Percentiles rank a stretch among this genome's conserved stretches.
phyloP scores from a whole-genome alignment of 495 filamentous ascomycete species.

The Annulohypoxylon bovei region DNA sequence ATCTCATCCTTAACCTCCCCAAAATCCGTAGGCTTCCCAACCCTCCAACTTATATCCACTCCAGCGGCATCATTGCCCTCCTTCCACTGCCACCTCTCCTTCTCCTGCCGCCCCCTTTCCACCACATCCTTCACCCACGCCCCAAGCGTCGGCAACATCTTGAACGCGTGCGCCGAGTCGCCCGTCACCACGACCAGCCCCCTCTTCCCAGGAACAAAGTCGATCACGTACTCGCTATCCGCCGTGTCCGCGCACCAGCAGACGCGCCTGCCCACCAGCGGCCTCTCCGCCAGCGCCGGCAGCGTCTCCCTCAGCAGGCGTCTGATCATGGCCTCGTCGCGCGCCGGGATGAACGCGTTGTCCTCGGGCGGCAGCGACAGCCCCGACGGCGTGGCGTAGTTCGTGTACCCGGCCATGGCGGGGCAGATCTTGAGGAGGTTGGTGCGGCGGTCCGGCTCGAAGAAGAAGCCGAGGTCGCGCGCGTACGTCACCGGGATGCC shows the following conservation, averaged over 20 bases:
- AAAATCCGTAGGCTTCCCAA: slow-evolving; percentile 38
- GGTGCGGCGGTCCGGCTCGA: slow-evolving; percentile 65
- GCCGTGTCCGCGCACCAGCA: slow-evolving; percentile 69
- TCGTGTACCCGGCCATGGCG: slow-evolving; percentile 64
- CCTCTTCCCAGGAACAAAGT: slow-evolving; percentile 59
- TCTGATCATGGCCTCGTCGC: slow-evolving; percentile 59
- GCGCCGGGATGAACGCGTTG: slow-evolving; percentile 55
- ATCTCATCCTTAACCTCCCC: slow-evolving; percentile 33
- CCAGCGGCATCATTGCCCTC: slow-evolving; percentile 32
- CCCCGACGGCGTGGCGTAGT: slow-evolving; percentile 39
- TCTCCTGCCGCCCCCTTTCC: slow-evolving; percentile 36
- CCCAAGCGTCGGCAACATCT: slow-evolving; percentile 66
- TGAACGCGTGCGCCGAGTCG: slow-evolving; percentile 66
- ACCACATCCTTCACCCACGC: slow-evolving; percentile 54
- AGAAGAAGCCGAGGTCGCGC: slow-evolving; percentile 68
- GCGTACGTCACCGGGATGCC: slow-evolving; percentile 66
- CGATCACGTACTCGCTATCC: slow-evolving; percentile 66
- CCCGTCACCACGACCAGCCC: slow-evolving; percentile 60
- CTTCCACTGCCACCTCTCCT: slow-evolving; percentile 44
- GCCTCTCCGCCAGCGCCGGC: slow-evolving; percentile 59
- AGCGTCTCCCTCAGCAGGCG: slow-evolving; percentile 60
- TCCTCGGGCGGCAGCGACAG: slow-evolving; percentile 48
- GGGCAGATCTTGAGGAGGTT: slow-evolving; percentile 66
- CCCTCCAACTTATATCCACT: slow-evolving; percentile 37
- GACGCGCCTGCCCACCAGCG: slow-evolving; percentile 57